A percentile compares a stretch with the other conserved stretches of the same genome.
phyloP scores from a whole-genome alignment of 805 yeast species.

The Ogataea ramenticola region DNA sequence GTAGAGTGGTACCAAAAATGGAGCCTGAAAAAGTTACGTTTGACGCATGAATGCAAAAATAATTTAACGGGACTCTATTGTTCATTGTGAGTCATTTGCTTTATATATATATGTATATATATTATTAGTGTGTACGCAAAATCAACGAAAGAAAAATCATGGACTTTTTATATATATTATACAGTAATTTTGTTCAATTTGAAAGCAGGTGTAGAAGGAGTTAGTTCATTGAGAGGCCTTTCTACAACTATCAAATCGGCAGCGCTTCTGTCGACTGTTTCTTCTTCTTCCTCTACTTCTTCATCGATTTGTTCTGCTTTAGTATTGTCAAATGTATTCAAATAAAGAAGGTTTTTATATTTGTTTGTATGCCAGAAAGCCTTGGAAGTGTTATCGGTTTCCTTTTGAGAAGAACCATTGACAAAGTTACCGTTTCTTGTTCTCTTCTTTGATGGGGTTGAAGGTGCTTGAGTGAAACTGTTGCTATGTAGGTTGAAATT shows the following conservation, averaged over 20 bases:
- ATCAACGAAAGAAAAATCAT: too few species aligned
- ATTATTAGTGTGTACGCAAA: not conserved
- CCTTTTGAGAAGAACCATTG: conserved; percentile 6
- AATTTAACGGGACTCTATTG: too few species aligned
- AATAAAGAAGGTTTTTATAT: conserved; percentile 65
- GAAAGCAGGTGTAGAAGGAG: conserved; percentile 55
- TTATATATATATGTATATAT: not conserved
- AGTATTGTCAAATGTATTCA: conserved; percentile 47
- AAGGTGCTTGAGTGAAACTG: conserved; percentile 32
- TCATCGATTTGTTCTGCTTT: not conserved
- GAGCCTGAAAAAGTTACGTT: conserved; percentile 9
- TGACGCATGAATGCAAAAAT: not conserved
- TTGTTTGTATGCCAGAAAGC: conserved; percentile 73
- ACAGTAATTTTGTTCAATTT: conserved; percentile 48
- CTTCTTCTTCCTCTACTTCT: not conserved
- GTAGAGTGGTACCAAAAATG: conserved; percentile 41
- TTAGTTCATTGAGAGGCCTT: conserved; percentile 53
- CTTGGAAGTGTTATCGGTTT: conserved; percentile 10
- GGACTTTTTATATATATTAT: not conserved
- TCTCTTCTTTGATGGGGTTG: conserved; percentile 22
- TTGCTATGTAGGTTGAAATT: conserved; percentile 32
- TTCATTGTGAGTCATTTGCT: too few species aligned
- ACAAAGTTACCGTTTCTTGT: conserved; percentile 22
- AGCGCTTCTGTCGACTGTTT: not conserved
- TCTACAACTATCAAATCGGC: conserved; percentile 51